Conservation (phyloP, 306 rosid genomes). For the Vigna angularis region DNA sequence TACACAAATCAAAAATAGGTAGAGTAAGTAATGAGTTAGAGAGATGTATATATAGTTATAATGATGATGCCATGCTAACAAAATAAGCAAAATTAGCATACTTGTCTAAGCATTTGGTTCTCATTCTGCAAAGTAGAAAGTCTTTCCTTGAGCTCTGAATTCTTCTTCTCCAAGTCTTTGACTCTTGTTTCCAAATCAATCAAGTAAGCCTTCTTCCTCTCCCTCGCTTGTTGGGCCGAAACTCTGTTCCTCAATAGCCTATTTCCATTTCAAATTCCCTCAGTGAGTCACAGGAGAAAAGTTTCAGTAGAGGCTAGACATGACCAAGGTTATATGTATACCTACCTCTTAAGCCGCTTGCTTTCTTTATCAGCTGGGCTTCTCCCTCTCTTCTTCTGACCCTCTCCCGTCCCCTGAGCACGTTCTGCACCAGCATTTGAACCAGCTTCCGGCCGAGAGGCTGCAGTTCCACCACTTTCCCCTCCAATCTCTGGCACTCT, state of each 20-base stretch:
- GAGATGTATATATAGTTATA: background rate
- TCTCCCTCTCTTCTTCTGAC: slow-evolving; percentile 89
- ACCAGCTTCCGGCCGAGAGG: slow-evolving; percentile 65
- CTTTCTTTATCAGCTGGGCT: slow-evolving; percentile 95
- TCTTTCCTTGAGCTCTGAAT: slow-evolving; percentile 84
- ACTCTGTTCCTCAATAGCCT: slow-evolving; percentile 96
- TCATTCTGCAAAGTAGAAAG: slow-evolving; percentile 92
- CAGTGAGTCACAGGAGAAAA: slow-evolving; percentile 17
- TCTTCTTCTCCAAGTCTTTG: slow-evolving; percentile 79
- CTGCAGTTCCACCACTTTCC: slow-evolving; percentile 86
- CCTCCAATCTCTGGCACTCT: slow-evolving; percentile 96
- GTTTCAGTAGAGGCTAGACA: background rate
- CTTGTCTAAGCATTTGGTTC: slow-evolving; percentile 99
- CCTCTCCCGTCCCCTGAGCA: slow-evolving; percentile 70
- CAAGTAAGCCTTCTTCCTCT: slow-evolving; percentile 92
- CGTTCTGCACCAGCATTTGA: slow-evolving; percentile 72
- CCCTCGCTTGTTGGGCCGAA: slow-evolving; percentile 99
- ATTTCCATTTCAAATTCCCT: slow-evolving; percentile 28
- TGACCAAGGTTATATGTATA: slow-evolving; percentile 22
- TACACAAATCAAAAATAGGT: background rate
- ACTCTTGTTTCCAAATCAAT: slow-evolving; percentile 81
- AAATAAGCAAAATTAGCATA: slow-evolving; percentile 48
- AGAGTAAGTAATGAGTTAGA: background rate
- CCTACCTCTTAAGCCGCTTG: slow-evolving; percentile 97
- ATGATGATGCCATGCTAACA: background rate